Percentiles rank a stretch among this genome's conserved stretches.
Evolutionary conservation across 768 basidiomycete species (phyloP).

Genomic region (Amanita phalloides): DNA sequence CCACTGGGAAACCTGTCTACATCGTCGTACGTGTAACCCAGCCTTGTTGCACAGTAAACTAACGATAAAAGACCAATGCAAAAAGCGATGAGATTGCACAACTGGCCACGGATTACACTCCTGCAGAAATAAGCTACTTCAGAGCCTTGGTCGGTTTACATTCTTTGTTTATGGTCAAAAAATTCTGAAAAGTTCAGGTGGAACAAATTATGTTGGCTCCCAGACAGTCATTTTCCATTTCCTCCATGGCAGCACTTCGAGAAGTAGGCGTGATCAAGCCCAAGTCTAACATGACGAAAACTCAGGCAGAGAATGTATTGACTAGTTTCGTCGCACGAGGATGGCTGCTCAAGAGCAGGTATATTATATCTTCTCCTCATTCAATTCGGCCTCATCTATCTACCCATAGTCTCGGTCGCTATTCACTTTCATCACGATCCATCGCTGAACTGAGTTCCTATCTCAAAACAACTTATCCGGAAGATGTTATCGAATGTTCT

Average conservation of each 20-base stretch:
- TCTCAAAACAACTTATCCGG: constrained; percentile 60
- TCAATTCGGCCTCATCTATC: background rate
- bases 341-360: constrained; percentile 71
- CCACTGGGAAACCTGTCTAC: constrained; percentile 51
- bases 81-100: constrained; percentile 78
- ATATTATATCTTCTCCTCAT: constrained; percentile 16
- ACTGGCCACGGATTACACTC: constrained; percentile 72
- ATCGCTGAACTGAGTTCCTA: constrained; percentile 67
- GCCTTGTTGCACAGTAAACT: background rate
- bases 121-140: constrained; percentile 76
- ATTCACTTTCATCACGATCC: constrained; percentile 66
- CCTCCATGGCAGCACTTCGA: constrained; percentile 67
- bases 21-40: constrained; percentile 43
- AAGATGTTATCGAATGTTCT: constrained; percentile 62
- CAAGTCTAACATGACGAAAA: constrained; percentile 56
- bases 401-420: constrained; percentile 47
- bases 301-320: constrained; percentile 63
- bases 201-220: constrained; percentile 84
- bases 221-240: constrained; percentile 61
- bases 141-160: constrained; percentile 56
- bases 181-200: constrained; percentile 36
- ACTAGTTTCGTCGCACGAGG: constrained; percentile 77
- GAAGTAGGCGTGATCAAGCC: constrained; percentile 51
- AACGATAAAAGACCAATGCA: constrained; percentile 56
- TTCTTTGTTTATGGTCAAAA: background rate